These are phyloP conservation scores for Ceratonia siliqua DNA, from an alignment of 306 rosid genomes.

Conservation along the genomic window DNA sequence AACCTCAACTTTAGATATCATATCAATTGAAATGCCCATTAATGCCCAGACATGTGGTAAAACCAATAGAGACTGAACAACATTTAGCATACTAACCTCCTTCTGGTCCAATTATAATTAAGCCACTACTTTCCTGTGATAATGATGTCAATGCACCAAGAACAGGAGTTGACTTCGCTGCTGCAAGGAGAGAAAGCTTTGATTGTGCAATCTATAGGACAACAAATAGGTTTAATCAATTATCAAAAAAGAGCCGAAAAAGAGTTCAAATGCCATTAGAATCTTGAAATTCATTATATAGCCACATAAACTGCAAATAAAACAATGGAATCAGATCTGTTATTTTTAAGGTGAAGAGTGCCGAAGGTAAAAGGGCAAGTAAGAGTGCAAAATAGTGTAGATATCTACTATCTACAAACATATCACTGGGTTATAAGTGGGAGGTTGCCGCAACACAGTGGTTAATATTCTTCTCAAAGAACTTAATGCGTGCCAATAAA, in stretches of 20 bases:
- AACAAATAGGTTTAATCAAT: slow-evolving; percentile 35
- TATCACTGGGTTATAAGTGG: slow-evolving; percentile 19
- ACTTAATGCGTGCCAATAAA: neutral
- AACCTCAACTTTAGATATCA: slow-evolving; percentile 1
- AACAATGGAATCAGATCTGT: slow-evolving; percentile 16
- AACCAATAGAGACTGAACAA: slow-evolving; percentile 1
- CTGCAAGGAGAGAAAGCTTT: slow-evolving; percentile 73
- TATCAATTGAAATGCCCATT: slow-evolving; percentile 1
- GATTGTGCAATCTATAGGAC: slow-evolving; percentile 60
- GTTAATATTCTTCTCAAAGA: slow-evolving; percentile 16
- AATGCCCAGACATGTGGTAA: neutral
- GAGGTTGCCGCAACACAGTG: slow-evolving; percentile 14
- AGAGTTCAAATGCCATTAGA: slow-evolving; percentile 8
- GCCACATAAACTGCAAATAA: slow-evolving; percentile 6
- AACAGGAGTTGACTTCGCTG: slow-evolving; percentile 76
- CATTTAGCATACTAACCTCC: slow-evolving; percentile 63
- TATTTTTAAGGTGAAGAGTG: slow-evolving; percentile 9
- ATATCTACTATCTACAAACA: slow-evolving; percentile 17
- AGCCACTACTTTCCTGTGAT: slow-evolving; percentile 54
- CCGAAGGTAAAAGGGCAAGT: slow-evolving; percentile 11
- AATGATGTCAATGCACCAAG: slow-evolving; percentile 54
- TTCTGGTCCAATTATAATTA: slow-evolving; percentile 87
- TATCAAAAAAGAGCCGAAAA: neutral
- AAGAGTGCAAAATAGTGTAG: neutral
- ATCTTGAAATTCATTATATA: slow-evolving; percentile 7